Base-by-base conservation (phyloP, 1,139 yeast genomes). In the Arxiozyma slooffiae region DNA sequence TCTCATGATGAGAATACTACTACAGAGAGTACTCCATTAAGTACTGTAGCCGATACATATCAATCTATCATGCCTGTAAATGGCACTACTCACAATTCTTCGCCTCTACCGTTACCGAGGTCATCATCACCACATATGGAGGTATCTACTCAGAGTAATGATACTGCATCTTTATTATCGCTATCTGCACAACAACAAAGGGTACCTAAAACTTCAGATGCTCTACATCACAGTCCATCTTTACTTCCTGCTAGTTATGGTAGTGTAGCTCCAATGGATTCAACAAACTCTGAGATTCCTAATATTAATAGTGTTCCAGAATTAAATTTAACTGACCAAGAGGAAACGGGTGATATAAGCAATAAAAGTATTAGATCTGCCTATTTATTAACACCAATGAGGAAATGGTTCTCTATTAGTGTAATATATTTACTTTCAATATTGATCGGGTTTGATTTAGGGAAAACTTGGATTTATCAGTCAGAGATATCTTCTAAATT, bases 21-120 rank as follows among this genome's bases (percentile, higher is more conserved):
- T 22, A 52, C 53, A 38, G 56, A 52, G 34, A 51, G 44, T 34
- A 50, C 52, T 36, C 54, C 38, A 9, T 45, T 45, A 26, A 45
- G 26, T 30, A 34, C 17, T 7, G 41, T 38, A 16, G 39, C 41
- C 9, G 43, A 42, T 42, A 30, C 45, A 3, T 42, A 42, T 34
- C 38, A 42, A 42, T 42, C 45, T 21, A 30, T 42, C 5, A 42
- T 26, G n/a, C 45, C 45, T 18, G 7, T 42, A 14, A 30, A 42
- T 34, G 36, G 26, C 21, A 24, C 44, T 7, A 20, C 18, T 16
- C 26, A 42, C 20, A 42, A 42, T 42, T 42, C 45, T 20, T 26
- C 45, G n/a, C 38, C 39, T 5, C 38, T 24, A 11, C 16, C 24
- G 18, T 24, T 37, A 4, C 11, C 34, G 14, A 16, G n/a, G 6